Evolutionary conservation across 352 stramenopile species (phyloP), one percentile per base, ranked within the genome.

Genomic region (Pythium sukuiense): DNA sequence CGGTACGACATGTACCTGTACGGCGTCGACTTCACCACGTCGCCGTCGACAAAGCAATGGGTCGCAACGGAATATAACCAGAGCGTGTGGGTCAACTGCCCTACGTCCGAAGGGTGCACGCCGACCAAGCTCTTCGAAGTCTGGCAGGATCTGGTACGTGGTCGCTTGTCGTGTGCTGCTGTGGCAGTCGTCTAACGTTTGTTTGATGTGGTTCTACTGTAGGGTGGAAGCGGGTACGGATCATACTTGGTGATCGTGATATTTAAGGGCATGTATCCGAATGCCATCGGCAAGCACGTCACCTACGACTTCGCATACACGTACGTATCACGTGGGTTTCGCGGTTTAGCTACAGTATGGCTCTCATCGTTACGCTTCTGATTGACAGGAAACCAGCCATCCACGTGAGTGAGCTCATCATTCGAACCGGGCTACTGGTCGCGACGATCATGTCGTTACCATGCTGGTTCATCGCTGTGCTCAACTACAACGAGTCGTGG

Each of bases 241-340:
- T 80, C 79, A 6, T 93, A 93, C 49, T 67, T 88, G 61, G 71
- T 77, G 18, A 71, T 83, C 14, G 60, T 93, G 11, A 72, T 81
- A 7, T 93, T 88, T 57, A 76, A 81, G 66, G 82, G 83, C 14
- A 66, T 88, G 54, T 95, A 95, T 64, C 87, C 87, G 2, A 92
- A 95, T 57, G 65, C 72, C 1, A 92, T 92, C 32, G 85, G 81
- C 30, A 79, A 80, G 29, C 63, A 79, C 6, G 73, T 95, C 41
- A 62, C 75, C 8, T 95, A 95, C 66, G 75, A 90, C 27, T 92
- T 95, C 61, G 81, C 80, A 2, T 95, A 90, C 66, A 90, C 85
- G 87, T 95, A 82, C 45, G 82, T 76, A 63, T 48, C 14, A 24
- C 20, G 20, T 24, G 20, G 20, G 20, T 24, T 24, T 24, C 20